Evolutionary conservation across 345 rosid species (phyloP).

Genomic region (Brassica rapa): DNA sequence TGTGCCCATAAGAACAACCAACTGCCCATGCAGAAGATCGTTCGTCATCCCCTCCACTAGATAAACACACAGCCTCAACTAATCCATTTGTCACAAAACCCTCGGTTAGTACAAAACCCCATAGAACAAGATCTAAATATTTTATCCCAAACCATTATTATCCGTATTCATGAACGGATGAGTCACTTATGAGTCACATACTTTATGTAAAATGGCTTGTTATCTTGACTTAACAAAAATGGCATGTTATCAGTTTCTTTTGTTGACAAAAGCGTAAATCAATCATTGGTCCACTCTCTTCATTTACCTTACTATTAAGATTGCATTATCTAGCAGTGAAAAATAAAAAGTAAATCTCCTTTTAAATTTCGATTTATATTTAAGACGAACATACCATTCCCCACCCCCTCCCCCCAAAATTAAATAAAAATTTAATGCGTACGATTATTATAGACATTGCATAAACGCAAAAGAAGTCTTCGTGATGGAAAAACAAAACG

Average conservation of each 20-base stretch:
- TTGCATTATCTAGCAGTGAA: not conserved
- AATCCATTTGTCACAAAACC: not conserved
- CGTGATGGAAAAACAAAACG: constrained; percentile 10
- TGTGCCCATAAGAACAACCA: not conserved
- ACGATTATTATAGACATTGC: not conserved
- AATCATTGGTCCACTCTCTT: not conserved
- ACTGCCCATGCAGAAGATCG: not conserved
- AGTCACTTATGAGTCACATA: not conserved
- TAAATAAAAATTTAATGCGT: not conserved
- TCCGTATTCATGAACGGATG: not conserved
- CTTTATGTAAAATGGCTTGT: not conserved
- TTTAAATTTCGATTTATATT: not conserved
- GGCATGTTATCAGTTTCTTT: not conserved
- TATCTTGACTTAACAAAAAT: not conserved
- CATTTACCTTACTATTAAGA: not conserved
- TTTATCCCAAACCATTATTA: not conserved
- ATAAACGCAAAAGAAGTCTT: not conserved
- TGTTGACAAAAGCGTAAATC: constrained; percentile 1
- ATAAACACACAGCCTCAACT: not conserved
- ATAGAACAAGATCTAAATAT: not conserved
- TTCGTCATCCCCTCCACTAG: not conserved
- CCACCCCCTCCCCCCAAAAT: not conserved
- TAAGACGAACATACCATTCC: not conserved
- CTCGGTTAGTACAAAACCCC: not conserved
- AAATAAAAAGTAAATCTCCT: not conserved